A percentile compares a stretch with the other conserved stretches of the same genome.
These are phyloP conservation scores for Trametes punicea DNA, from an alignment of 768 basidiomycete genomes.

Conservation along the genomic window DNA sequence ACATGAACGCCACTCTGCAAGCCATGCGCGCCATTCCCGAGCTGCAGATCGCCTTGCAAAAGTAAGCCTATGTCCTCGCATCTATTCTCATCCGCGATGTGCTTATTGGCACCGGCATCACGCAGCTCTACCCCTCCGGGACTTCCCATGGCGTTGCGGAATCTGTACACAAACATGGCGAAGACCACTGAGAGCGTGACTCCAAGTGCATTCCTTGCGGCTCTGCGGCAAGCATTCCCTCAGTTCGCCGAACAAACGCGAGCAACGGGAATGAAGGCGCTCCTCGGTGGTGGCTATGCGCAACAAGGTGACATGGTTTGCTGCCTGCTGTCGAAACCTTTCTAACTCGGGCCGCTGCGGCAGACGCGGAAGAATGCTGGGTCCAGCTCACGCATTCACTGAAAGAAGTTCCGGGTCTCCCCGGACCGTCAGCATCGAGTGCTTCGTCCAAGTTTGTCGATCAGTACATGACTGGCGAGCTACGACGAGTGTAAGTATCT, in stretches of 20 bases:
- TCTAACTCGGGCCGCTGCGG: constrained; percentile 53
- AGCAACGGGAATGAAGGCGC: constrained; percentile 37
- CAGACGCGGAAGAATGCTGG: constrained; percentile 92
- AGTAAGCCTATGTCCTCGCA: constrained; percentile 39
- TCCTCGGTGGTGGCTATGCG: constrained; percentile 48
- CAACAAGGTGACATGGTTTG: constrained; percentile 61
- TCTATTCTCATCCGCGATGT: background rate
- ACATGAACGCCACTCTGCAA: constrained; percentile 96
- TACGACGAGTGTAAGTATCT: constrained; percentile 59
- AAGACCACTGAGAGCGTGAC: constrained; percentile 73
- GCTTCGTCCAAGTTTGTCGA: constrained; percentile 62
- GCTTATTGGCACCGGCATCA: background rate
- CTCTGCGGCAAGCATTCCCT: constrained; percentile 75
- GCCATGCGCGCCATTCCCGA: constrained; percentile 92
- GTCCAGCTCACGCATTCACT: constrained; percentile 68
- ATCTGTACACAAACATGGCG: constrained; percentile 71
- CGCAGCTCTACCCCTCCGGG: constrained; percentile 19
- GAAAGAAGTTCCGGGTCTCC: constrained; percentile 57
- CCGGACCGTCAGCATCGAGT: constrained; percentile 29
- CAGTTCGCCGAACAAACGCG: constrained; percentile 78
- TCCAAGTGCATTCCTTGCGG: constrained; percentile 64
- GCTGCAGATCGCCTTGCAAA: constrained; percentile 66
- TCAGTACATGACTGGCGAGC: constrained; percentile 76
- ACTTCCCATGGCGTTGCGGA: constrained; percentile 52
- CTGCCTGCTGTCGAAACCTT: background rate